Conservation (phyloP, 495 filamentous ascomycete genomes). For the Geoglossum glabrum region DNA sequence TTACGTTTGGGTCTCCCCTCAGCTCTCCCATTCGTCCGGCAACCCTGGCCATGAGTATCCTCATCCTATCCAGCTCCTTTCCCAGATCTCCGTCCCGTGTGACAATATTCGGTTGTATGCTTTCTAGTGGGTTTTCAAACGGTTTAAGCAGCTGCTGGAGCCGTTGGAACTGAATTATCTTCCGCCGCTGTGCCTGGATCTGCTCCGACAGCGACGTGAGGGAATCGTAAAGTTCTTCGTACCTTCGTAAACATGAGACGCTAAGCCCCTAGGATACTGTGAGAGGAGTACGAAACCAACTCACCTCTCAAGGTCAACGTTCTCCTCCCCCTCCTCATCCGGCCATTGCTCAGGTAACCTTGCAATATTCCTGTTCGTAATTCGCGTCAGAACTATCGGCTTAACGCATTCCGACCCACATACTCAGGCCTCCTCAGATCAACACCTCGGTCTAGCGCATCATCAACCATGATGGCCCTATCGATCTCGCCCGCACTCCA, state of each 20-base stretch:
- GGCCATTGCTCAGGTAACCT: conserved; percentile 19
- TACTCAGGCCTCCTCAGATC: conserved; percentile 5
- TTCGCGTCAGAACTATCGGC: not conserved
- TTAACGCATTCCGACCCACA: not conserved
- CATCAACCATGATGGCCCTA: conserved; percentile 21
- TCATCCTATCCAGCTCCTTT: conserved; percentile 55
- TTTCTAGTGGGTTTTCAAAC: conserved; percentile 31
- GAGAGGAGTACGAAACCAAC: not conserved
- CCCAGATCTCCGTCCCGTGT: conserved; percentile 53
- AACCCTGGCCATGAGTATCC: conserved; percentile 51
- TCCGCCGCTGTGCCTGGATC: conserved; percentile 28
- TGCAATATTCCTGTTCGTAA: conserved; percentile 16
- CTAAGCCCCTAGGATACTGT: not conserved
- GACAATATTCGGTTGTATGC: conserved; percentile 60
- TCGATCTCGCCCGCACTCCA: conserved; percentile 24
- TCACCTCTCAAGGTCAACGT: not conserved
- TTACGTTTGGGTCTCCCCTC: conserved; percentile 10
- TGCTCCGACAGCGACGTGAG: conserved; percentile 31
- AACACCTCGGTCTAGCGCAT: conserved; percentile 4
- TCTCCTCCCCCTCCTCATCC: conserved; percentile 9
- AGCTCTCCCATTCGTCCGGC: conserved; percentile 34
- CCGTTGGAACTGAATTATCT: conserved; percentile 26
- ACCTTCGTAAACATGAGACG: conserved; percentile 20
- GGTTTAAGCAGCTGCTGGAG: conserved; percentile 38
- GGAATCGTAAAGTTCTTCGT: conserved; percentile 30